Conservation (phyloP, 78 protist genomes). For the Bigelowiella natans region DNA sequence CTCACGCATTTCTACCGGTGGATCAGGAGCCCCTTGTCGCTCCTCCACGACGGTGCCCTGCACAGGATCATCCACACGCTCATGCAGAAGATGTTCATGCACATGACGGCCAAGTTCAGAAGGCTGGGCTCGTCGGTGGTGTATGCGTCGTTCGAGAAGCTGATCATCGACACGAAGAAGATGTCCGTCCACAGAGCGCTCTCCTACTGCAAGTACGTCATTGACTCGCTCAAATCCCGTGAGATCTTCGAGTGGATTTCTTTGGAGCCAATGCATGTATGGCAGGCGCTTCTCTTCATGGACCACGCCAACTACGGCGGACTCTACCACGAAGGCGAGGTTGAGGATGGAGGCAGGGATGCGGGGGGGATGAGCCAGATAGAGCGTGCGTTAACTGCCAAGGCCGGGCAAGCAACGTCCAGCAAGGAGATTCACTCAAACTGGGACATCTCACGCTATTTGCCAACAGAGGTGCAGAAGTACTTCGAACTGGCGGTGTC, state of each 20-base stretch:
- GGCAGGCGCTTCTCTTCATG: conserved; percentile 56
- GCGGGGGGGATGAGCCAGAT: neutral
- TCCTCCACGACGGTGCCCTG: conserved; percentile 59
- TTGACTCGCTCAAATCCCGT: neutral
- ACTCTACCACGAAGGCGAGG: neutral
- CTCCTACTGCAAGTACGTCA: neutral
- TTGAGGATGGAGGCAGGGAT: neutral
- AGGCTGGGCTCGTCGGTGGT: conserved; percentile 55
- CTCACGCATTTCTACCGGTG: conserved; percentile 71
- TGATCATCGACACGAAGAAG: conserved; percentile 58
- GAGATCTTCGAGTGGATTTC: neutral
- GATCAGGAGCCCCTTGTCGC: conserved; percentile 51
- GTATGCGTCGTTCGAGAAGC: conserved; percentile 49
- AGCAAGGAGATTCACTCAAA: neutral
- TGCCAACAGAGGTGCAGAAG: conserved; percentile 10
- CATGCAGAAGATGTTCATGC: conserved; percentile 65
- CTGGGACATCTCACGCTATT: conserved; percentile 29
- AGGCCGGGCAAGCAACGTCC: neutral
- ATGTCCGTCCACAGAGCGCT: neutral
- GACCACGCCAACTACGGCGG: conserved; percentile 59
- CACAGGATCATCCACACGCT: conserved; percentile 46
- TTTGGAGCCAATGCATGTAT: neutral
- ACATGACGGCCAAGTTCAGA: conserved; percentile 49
- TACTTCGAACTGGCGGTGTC: conserved; percentile 1
- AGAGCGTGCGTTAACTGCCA: neutral